These are phyloP conservation scores for Rhodotorula diobovata DNA, from an alignment of 768 basidiomycete genomes.

Conservation along the genomic window DNA sequence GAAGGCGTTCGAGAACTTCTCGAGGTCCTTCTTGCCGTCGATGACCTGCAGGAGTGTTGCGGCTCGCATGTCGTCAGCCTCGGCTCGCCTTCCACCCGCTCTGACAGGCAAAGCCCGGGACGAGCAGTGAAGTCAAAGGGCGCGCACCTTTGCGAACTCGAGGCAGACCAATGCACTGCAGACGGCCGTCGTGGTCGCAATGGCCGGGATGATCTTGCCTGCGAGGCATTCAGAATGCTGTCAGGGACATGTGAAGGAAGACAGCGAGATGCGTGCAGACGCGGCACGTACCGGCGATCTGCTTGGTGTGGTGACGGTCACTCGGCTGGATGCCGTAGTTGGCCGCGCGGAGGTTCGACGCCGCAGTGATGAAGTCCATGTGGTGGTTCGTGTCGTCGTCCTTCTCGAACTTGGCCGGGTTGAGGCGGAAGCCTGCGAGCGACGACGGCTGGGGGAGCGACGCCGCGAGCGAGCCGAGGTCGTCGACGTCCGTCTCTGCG, in stretches of 20 bases:
- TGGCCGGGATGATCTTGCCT: slow-evolving; percentile 98
- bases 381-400: slow-evolving; percentile 97
- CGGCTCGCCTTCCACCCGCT: no score
- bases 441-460: slow-evolving; percentile 83
- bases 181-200: slow-evolving; percentile 65
- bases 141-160: slow-evolving; percentile 85
- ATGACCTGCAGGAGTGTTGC: slow-evolving; percentile 62
- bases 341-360: slow-evolving; percentile 85
- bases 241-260: slow-evolving; percentile 17
- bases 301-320: slow-evolving; percentile 88
- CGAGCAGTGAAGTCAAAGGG: no score
- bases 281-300: slow-evolving; percentile 46
- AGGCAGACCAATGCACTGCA: slow-evolving; percentile 10
- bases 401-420: slow-evolving; percentile 96
- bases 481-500: slow-evolving; percentile 49
- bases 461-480: slow-evolving; percentile 56
- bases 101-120: no score
- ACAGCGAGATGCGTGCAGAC: background rate
- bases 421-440: slow-evolving; percentile 90
- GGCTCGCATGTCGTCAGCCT: no score
- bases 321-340: slow-evolving; percentile 87
- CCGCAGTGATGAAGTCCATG: slow-evolving; percentile 97
- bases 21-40: slow-evolving; percentile 86
- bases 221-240: slow-evolving; percentile 56
- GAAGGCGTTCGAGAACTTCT: slow-evolving; percentile 97